A percentile compares a stretch with the other conserved stretches of the same genome.
phyloP scores from a whole-genome alignment of 2,329 filamentous ascomycete genomes.

The Neonectria sp. region DNA sequence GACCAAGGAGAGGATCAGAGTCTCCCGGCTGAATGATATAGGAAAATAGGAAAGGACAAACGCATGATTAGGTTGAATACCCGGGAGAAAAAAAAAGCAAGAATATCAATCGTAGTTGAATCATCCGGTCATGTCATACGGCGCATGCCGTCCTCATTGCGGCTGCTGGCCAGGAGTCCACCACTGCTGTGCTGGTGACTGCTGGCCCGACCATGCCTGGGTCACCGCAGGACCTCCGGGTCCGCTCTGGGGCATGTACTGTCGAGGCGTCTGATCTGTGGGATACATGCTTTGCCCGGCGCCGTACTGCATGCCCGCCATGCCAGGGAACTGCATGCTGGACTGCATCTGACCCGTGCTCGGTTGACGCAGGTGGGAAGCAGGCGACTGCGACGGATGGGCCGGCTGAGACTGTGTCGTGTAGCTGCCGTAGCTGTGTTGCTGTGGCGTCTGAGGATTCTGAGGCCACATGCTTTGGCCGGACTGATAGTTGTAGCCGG shows the following conservation, averaged over 20 bases:
- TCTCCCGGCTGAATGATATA: slow-evolving; percentile 35
- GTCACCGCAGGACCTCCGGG: slow-evolving; percentile 65
- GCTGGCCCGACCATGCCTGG: slow-evolving; percentile 71
- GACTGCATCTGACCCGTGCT: slow-evolving; percentile 70
- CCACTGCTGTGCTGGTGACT: slow-evolving; percentile 73
- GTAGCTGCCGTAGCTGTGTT: slow-evolving; percentile 69
- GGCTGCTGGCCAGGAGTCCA: slow-evolving; percentile 68
- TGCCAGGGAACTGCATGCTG: slow-evolving; percentile 74
- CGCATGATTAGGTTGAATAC: slow-evolving; percentile 32
- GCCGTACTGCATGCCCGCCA: slow-evolving; percentile 72
- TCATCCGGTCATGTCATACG: slow-evolving; percentile 45
- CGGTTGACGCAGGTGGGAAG: slow-evolving; percentile 73
- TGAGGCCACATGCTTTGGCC: slow-evolving; percentile 76
- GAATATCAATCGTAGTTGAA: slow-evolving; percentile 29
- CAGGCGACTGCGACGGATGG: slow-evolving; percentile 68
- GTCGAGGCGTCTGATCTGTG: slow-evolving; percentile 74
- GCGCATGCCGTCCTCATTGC: slow-evolving; percentile 44
- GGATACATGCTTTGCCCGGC: slow-evolving; percentile 72
- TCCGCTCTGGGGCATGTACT: slow-evolving; percentile 77
- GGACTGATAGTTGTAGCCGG: slow-evolving; percentile 75
- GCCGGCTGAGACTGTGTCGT: slow-evolving; percentile 67
- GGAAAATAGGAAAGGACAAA: slow-evolving; percentile 34
- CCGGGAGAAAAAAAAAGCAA: slow-evolving; percentile 31
- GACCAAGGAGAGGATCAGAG: slow-evolving; percentile 43
- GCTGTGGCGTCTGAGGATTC: slow-evolving; percentile 74